These are phyloP conservation scores for Sanghuangporus weigelae DNA, from an alignment of 1,284 basidiomycete genomes.

Conservation along the genomic window DNA sequence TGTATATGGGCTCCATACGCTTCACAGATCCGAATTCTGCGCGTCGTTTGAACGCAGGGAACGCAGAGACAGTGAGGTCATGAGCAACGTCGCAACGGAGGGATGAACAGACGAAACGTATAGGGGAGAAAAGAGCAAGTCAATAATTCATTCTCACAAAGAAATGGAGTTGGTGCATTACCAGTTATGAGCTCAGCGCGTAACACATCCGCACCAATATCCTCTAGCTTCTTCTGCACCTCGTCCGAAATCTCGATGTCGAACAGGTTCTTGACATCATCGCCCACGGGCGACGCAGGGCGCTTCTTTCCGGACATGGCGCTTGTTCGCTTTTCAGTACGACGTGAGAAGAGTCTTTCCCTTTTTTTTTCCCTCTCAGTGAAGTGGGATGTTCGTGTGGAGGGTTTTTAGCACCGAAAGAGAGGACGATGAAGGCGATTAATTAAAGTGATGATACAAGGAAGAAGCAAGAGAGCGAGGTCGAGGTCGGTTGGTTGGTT, in stretches of 20 bases:
- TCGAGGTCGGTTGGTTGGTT: not conserved
- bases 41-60: constrained; percentile 3
- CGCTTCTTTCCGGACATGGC: constrained; percentile 55
- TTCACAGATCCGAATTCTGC: constrained; percentile 59
- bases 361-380: no score
- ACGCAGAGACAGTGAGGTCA: not conserved
- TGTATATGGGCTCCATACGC: constrained; percentile 54
- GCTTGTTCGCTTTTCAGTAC: not conserved
- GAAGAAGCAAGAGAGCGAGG: not conserved
- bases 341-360: not conserved
- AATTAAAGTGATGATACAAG: not conserved
- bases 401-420: not conserved
- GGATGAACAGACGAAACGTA: constrained; percentile 9
- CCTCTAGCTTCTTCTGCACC: constrained; percentile 59
- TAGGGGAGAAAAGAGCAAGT: not conserved
- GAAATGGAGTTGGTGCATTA: constrained; percentile 32
- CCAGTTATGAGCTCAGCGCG: constrained; percentile 67
- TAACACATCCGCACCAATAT: constrained; percentile 57
- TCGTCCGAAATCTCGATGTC: constrained; percentile 63
- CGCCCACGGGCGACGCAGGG: constrained; percentile 59
- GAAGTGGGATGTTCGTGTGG: not conserved
- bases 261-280: constrained; percentile 62
- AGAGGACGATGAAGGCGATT: not conserved
- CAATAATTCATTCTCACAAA: not conserved
- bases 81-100: not conserved